Base-by-base conservation (phyloP, 2,329 filamentous ascomycete genomes). In the Pyrenophora seminiperda region DNA sequence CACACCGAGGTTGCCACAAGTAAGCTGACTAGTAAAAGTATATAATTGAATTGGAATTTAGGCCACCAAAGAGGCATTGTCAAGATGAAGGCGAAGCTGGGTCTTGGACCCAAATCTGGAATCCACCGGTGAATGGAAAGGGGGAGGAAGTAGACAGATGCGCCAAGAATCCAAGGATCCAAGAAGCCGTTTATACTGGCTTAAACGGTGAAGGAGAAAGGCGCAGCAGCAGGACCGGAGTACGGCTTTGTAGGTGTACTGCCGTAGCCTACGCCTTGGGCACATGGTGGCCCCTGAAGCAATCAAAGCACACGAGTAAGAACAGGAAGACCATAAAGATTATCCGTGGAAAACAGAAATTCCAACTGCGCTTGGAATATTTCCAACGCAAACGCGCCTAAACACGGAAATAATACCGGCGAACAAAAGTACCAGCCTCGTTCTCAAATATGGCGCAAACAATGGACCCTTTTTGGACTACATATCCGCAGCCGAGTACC, bases 81-180 rank as follows among this genome's bases (percentile, higher is more conserved):
- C 29, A 19, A 24, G 5, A 29, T 19, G 36, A 14, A 41, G 47
- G 38, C 47, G 50, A 37, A 41, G 55, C 55, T 53, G 55, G 55
- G 56, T 50, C 50, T 39, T 45, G n/a, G 32, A 53, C 31, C 13
- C n/a, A 17, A 7, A 17, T 15, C 19, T 11, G 24, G 27, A 14
- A n/a, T 18, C 55, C 43, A 58, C 46, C 52, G 48, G 52, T 15
- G 18, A 20, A 6, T 24, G 27, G 19, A 2, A 18, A 40, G 18
- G 15, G 38, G 13, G 34, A 11, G 9, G 31, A 27, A 22, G 17
- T 4, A 36, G 14, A 24, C 31, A n/a, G n/a, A n/a, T n/a, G n/a
- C n/a, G n/a, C n/a, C n/a, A n/a, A n/a, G 17, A 7, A 36, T 36
- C 33, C 17, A 36, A 19, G 33, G 7, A 19, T 11, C 5, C 9